Conservation (phyloP, 1,139 yeast species). For the Pneumocystis wakefieldiae region DNA sequence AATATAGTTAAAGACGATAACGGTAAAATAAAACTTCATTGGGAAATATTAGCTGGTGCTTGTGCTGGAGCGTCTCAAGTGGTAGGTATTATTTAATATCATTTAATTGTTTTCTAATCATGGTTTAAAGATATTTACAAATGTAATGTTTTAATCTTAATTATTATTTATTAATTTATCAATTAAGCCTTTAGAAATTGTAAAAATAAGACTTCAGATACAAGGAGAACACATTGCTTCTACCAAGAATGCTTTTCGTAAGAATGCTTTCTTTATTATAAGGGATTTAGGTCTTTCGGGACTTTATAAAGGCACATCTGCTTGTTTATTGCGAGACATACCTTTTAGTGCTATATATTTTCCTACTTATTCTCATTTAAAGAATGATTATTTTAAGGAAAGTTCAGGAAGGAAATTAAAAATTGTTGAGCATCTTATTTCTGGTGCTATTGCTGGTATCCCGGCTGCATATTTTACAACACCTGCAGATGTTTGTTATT, state of each 20-base stretch:
- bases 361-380: slow-evolving; percentile 91
- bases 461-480: slow-evolving; percentile 86
- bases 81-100: slow-evolving; percentile 14
- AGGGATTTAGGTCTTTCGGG: slow-evolving; percentile 71
- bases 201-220: slow-evolving; percentile 86
- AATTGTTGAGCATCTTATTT: slow-evolving; percentile 66
- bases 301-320: slow-evolving; percentile 78
- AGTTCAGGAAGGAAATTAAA: slow-evolving; percentile 57
- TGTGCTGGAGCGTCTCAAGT: slow-evolving; percentile 96
- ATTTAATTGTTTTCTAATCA: neutral
- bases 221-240: slow-evolving; percentile 58
- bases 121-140: neutral
- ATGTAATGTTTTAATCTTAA: neutral
- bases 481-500: slow-evolving; percentile 11
- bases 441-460: slow-evolving; percentile 95
- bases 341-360: slow-evolving; percentile 95
- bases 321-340: slow-evolving; percentile 87
- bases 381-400: slow-evolving; percentile 65
- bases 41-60: slow-evolving; percentile 81
- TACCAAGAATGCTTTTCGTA: slow-evolving; percentile 26
- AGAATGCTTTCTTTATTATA: slow-evolving; percentile 59
- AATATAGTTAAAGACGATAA: slow-evolving; percentile 46
- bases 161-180: slow-evolving; percentile 29
- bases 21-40: slow-evolving; percentile 44
- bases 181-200: slow-evolving; percentile 92